These are phyloP conservation scores for Huiozyma naganishii DNA, from an alignment of 805 yeast genomes.

Conservation along the genomic window DNA sequence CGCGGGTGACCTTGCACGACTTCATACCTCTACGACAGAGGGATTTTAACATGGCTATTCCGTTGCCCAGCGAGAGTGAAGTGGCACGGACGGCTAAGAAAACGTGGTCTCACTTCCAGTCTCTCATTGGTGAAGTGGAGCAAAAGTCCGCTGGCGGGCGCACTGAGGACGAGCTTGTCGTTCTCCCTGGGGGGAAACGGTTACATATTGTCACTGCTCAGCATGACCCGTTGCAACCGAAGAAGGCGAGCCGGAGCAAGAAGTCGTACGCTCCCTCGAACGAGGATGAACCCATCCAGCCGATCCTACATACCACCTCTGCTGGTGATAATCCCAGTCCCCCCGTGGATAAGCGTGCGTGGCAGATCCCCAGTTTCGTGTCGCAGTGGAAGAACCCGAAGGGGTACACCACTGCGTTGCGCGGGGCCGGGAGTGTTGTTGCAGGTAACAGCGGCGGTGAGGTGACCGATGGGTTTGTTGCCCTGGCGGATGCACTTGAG, in stretches of 20 bases:
- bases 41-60: conserved; percentile 30
- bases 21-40: conserved; percentile 51
- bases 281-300: conserved; percentile 1
- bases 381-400: conserved; percentile 95
- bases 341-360: conserved; percentile 61
- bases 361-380: conserved; percentile 85
- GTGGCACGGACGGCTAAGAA: conserved; percentile 37
- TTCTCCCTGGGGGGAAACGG: conserved; percentile 38
- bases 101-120: conserved; percentile 36
- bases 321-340: conserved; percentile 22
- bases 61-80: conserved; percentile 38
- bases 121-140: not conserved
- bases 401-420: conserved; percentile 75
- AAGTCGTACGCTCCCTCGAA: conserved; percentile 38
- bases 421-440: conserved; percentile 54
- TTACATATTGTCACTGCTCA: conserved; percentile 6
- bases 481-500: conserved; percentile 61
- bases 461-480: conserved; percentile 47
- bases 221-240: conserved; percentile 81
- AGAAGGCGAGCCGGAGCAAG: conserved; percentile 48
- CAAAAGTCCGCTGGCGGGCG: conserved; percentile 28
- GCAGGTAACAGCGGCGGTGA: conserved; percentile 23
- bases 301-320: not conserved
- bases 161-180: conserved; percentile 36
- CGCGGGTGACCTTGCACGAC: conserved; percentile 36